A percentile compares a stretch with the other conserved stretches of the same genome.
These are phyloP conservation scores for Margaritispora aquatica DNA, from an alignment of 495 filamentous ascomycete species.

Conservation along the genomic window DNA sequence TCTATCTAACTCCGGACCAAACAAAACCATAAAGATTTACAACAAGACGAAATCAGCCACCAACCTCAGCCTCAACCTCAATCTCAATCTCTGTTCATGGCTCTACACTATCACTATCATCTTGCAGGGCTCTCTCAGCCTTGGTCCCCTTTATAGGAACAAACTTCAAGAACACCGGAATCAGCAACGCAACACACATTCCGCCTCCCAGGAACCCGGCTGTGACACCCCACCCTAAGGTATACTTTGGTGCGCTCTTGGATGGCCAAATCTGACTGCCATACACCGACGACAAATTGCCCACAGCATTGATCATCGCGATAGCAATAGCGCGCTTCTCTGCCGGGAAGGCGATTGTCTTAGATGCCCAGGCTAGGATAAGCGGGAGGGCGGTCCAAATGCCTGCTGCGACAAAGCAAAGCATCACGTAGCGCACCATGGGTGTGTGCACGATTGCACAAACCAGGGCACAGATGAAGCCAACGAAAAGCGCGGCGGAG, in stretches of 20 bases:
- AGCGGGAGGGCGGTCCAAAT: conserved; percentile 42
- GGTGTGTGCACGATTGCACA: conserved; percentile 38
- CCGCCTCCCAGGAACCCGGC: background rate
- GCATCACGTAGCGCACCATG: conserved; percentile 43
- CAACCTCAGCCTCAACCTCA: background rate
- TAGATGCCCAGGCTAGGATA: conserved; percentile 37
- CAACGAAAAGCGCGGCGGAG: conserved; percentile 33
- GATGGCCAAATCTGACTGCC: conserved; percentile 30
- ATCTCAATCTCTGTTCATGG: background rate
- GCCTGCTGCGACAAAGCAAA: conserved; percentile 44
- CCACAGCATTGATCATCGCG: conserved; percentile 43
- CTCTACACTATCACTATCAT: background rate
- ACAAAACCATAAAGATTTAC: no score
- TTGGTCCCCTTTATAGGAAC: background rate
- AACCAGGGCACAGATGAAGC: conserved; percentile 35
- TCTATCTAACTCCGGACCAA: no score
- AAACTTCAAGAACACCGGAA: background rate
- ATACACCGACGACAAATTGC: conserved; percentile 47
- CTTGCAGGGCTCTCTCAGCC: background rate
- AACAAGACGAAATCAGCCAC: no score
- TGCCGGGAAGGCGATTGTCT: conserved; percentile 35
- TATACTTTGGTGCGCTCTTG: background rate
- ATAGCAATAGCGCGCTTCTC: conserved; percentile 39
- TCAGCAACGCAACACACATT: background rate
- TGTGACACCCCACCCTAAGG: background rate